Evolutionary conservation across 2,329 filamentous ascomycete species (phyloP).

Genomic region (Dichotomopilus funicola): DNA sequence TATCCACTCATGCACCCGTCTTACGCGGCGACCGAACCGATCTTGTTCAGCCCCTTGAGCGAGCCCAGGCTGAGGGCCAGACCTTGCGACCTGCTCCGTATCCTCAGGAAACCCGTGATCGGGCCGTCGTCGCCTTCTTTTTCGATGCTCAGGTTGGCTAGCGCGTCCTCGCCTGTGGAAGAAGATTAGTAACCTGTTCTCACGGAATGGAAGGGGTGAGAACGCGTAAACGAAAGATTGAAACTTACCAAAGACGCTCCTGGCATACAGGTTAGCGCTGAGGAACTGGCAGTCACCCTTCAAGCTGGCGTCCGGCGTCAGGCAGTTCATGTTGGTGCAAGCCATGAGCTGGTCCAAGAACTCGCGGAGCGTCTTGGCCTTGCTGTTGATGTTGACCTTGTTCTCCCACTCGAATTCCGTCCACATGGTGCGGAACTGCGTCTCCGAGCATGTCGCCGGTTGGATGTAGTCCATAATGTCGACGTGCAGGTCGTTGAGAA

Average conservation of each 20-base stretch:
- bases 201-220: neutral
- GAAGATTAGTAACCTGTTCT: constrained; percentile 1
- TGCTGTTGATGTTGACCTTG: constrained; percentile 99
- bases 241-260: constrained; percentile 92
- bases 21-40: constrained; percentile 42
- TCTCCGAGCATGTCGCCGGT: constrained; percentile 91
- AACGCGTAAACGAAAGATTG: neutral
- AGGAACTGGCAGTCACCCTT: constrained; percentile 98
- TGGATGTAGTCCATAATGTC: constrained; percentile 99
- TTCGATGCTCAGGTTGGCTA: constrained; percentile 96
- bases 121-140: constrained; percentile 93
- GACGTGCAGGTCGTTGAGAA: constrained; percentile 94
- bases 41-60: constrained; percentile 89
- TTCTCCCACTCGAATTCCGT: constrained; percentile 99
- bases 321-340: constrained; percentile 96
- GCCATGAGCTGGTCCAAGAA: constrained; percentile 95
- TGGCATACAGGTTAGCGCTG: constrained; percentile 92
- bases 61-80: constrained; percentile 89
- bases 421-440: constrained; percentile 99
- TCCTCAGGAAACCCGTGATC: constrained; percentile 94
- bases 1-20: neutral
- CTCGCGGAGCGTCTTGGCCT: constrained; percentile 82
- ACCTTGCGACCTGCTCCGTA: constrained; percentile 93
- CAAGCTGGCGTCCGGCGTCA: constrained; percentile 92
- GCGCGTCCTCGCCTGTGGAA: constrained; percentile 80